These are phyloP conservation scores for Coniferiporia sulphurascens DNA, from an alignment of 1,284 basidiomycete genomes.

Conservation along the genomic window DNA sequence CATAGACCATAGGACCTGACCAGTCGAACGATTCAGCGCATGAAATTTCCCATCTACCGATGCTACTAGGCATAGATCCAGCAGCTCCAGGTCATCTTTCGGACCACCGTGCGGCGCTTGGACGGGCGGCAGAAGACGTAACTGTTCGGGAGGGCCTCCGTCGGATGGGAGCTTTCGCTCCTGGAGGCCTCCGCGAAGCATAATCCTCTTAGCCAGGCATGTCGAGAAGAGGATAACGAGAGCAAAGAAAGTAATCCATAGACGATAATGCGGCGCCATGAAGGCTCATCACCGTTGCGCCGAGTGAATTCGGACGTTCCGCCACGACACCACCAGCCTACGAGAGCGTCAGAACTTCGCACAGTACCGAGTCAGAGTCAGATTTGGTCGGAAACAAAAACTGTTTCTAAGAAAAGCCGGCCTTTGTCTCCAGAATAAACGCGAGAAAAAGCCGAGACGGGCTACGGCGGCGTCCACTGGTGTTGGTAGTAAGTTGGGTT, in stretches of 20 bases:
- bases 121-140: constrained; percentile 22
- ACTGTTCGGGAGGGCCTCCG: not conserved
- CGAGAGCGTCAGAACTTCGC: not conserved
- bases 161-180: constrained; percentile 8
- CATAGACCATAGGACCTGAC: constrained; percentile 79
- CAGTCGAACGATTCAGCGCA: constrained; percentile 78
- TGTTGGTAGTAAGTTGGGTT: not conserved
- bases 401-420: no score
- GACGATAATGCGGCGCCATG: constrained; percentile 12
- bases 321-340: not conserved
- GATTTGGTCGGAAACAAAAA: not conserved
- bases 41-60: constrained; percentile 90
- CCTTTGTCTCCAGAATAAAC: not conserved
- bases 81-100: constrained; percentile 48
- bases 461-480: not conserved
- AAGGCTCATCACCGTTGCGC: not conserved
- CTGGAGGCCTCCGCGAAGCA: constrained; percentile 6
- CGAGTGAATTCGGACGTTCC: not conserved
- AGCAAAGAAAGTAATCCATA: constrained; percentile 2
- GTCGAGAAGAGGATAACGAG: constrained; percentile 2
- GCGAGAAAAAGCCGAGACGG: not conserved
- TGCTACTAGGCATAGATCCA: constrained; percentile 78
- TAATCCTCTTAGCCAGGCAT: constrained; percentile 12
- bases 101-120: constrained; percentile 16
- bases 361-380: not conserved